Evolutionary conservation across 176 grass and related monocot species (phyloP).

Genomic region (Lolium perenne): DNA sequence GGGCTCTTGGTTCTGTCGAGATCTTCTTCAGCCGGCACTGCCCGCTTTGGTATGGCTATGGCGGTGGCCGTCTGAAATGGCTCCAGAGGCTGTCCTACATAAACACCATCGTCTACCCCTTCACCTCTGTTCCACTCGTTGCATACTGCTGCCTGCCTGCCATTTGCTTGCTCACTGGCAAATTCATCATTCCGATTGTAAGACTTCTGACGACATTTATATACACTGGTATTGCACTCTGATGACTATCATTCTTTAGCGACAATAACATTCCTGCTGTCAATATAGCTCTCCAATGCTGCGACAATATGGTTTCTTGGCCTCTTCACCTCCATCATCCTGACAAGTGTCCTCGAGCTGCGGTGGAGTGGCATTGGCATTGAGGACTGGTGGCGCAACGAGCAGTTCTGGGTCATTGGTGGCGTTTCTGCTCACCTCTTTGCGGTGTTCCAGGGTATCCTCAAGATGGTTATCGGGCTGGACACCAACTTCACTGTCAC

Average conservation of each 20-base stretch:
- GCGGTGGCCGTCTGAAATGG: conserved; percentile 87
- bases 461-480: conserved; percentile 88
- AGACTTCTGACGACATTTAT: not conserved
- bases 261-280: conserved; percentile 3
- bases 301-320: conserved; percentile 93
- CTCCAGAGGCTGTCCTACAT: conserved; percentile 96
- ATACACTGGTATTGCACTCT: not conserved
- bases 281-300: conserved; percentile 72
- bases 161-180: conserved; percentile 87
- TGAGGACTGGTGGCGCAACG: conserved; percentile 96
- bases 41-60: conserved; percentile 89
- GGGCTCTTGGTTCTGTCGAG: conserved; percentile 94
- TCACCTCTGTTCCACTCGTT: conserved; percentile 88
- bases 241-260: not conserved
- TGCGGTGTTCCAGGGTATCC: conserved; percentile 94
- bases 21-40: conserved; percentile 93
- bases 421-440: conserved; percentile 93
- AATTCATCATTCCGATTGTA: conserved; percentile 95
- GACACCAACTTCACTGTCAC: conserved; percentile 99
- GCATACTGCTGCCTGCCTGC: conserved; percentile 87
- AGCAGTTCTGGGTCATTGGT: conserved; percentile 98
- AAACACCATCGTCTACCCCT: conserved; percentile 95
- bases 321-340: conserved; percentile 90
- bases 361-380: conserved; percentile 95
- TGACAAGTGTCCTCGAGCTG: conserved; percentile 87